A percentile compares a stretch with the other conserved stretches of the same genome.
Conservation (phyloP, 1,284 basidiomycete genomes). For the Moniliella sp. region DNA sequence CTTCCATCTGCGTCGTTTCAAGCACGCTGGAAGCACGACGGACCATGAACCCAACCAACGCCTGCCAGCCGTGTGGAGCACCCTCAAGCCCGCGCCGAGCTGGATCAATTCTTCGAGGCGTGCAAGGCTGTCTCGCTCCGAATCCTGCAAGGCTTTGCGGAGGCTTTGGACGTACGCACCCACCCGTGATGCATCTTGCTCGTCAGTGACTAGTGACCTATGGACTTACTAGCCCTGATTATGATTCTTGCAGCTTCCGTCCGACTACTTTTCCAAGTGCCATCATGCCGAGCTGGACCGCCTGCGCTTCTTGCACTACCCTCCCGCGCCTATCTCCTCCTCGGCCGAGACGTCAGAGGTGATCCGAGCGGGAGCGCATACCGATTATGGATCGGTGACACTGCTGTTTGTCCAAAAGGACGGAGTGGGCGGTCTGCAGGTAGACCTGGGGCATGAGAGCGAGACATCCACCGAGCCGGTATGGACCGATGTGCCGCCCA, state of each 20-base stretch:
- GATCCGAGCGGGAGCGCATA: conserved; percentile 17
- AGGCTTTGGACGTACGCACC: conserved; percentile 5
- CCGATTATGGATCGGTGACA: conserved; percentile 62
- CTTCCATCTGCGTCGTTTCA: conserved; percentile 15
- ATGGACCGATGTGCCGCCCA: conserved; percentile 53
- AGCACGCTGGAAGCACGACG: too few species aligned
- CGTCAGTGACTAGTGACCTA: too few species aligned
- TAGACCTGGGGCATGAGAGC: conserved; percentile 30
- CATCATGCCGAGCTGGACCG: conserved; percentile 9
- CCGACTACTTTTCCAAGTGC: conserved; percentile 4
- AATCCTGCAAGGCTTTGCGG: conserved; percentile 11
- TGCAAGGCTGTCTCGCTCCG: conserved; percentile 9
- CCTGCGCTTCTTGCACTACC: conserved; percentile 20
- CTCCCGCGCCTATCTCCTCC: conserved; percentile 6
- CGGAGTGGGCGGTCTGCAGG: conserved; percentile 64
- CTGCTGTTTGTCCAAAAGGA: conserved; percentile 64
- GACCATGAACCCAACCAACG: conserved; percentile 7
- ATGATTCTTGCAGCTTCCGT: conserved; percentile 2
- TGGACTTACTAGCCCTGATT: too few species aligned
- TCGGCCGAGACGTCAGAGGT: background rate
- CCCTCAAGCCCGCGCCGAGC: conserved; percentile 1
- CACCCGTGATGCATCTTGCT: too few species aligned
- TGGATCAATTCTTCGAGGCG: conserved; percentile 8
- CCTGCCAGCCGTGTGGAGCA: conserved; percentile 7
- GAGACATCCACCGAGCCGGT: too few species aligned